Evolutionary conservation across 106 monocot genomes (phyloP).

Genomic region (Acorus gramineus): DNA sequence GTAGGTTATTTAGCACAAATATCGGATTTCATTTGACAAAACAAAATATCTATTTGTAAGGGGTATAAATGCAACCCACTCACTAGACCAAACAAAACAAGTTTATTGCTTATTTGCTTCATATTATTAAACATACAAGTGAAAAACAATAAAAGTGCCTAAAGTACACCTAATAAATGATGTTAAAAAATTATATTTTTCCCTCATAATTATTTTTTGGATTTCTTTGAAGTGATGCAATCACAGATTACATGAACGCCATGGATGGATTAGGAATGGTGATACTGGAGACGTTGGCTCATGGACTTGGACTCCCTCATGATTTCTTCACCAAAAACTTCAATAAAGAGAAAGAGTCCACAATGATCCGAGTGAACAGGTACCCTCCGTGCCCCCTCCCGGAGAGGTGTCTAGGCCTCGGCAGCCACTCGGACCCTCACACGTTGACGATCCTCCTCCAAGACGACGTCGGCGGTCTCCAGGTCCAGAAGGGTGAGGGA

Average conservation of each 20-base stretch:
- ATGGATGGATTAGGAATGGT: slow-evolving; percentile 3
- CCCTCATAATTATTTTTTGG: no score
- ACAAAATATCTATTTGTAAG: no score
- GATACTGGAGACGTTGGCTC: slow-evolving; percentile 10
- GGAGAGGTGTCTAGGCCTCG: slow-evolving; percentile 11
- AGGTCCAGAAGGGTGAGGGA: slow-evolving; percentile 10
- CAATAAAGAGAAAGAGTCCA: background rate
- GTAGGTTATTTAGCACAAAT: no score
- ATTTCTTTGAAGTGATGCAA: background rate
- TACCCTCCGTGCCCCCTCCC: slow-evolving; percentile 17
- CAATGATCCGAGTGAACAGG: slow-evolving; percentile 10
- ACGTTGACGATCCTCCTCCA: slow-evolving; percentile 10
- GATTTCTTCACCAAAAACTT: slow-evolving; percentile 8
- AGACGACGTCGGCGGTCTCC: slow-evolving; percentile 12
- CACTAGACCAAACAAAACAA: no score
- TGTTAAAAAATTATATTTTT: no score
- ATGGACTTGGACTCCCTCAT: slow-evolving; percentile 7
- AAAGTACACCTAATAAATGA: no score
- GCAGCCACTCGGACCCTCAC: slow-evolving; percentile 15
- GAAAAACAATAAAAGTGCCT: no score
- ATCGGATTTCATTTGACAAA: no score
- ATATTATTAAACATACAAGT: no score
- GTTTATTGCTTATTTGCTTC: no score
- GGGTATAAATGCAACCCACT: no score
- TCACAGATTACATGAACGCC: slow-evolving; percentile 6